Evolutionary conservation across 2,329 filamentous ascomycete species (phyloP).

Genomic region (Aspergillus piperis): DNA sequence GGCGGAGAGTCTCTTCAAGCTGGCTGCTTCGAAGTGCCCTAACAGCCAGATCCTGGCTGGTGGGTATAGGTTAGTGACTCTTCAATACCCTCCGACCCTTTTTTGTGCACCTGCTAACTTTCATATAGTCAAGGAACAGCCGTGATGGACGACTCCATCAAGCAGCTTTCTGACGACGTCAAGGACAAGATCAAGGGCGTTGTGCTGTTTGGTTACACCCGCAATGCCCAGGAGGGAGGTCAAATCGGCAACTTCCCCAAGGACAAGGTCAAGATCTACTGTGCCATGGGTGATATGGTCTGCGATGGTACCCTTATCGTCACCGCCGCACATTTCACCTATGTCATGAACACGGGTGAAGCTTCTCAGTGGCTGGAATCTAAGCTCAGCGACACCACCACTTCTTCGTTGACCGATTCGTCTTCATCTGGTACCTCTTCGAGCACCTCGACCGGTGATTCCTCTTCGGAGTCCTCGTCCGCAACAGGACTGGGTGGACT

Average conservation of each 20-base stretch:
- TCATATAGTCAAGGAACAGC: conserved; percentile 44
- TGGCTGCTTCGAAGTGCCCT: conserved; percentile 49
- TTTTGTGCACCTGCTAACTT: neutral
- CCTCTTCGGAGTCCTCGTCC: neutral
- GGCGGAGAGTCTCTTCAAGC: conserved; percentile 44
- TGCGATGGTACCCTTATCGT: conserved; percentile 50
- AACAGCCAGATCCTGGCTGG: conserved; percentile 48
- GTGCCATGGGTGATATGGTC: conserved; percentile 51
- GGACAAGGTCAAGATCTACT: conserved; percentile 50
- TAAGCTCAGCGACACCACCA: conserved; percentile 9
- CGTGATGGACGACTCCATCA: conserved; percentile 44
- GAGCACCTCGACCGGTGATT: neutral
- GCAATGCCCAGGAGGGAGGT: conserved; percentile 41
- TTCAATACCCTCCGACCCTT: neutral
- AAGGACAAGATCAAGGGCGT: conserved; percentile 41
- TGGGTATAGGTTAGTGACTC: conserved; percentile 40
- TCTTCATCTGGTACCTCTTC: neutral
- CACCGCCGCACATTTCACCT: conserved; percentile 42
- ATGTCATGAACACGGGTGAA: conserved; percentile 32
- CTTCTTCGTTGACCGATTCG: neutral
- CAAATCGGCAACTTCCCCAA: conserved; percentile 45
- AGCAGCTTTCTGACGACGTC: conserved; percentile 32
- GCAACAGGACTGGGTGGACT: neutral
- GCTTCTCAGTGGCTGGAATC: conserved; percentile 32
- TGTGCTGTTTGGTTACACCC: conserved; percentile 48